phyloP scores from a whole-genome alignment of 2,329 filamentous ascomycete genomes.

The Fusarium mangiferae region DNA sequence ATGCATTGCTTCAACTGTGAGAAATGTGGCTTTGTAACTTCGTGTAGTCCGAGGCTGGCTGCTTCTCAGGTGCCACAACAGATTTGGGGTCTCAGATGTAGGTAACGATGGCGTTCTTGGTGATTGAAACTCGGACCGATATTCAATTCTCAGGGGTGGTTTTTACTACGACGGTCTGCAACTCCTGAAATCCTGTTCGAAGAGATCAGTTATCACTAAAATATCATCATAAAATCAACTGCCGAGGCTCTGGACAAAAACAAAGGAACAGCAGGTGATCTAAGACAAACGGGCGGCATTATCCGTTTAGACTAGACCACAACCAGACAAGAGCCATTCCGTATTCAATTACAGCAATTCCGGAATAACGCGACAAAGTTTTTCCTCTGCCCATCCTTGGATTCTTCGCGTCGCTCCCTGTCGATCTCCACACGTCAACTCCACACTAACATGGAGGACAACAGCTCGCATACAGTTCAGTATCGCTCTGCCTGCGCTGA shows the following conservation, averaged over 20 bases:
- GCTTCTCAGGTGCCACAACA: background rate
- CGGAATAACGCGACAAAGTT: constrained; percentile 33
- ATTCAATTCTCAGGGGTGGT: background rate
- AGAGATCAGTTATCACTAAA: no score
- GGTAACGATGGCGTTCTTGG: background rate
- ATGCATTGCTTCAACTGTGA: background rate
- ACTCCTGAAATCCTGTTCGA: background rate
- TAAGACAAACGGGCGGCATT: constrained; percentile 9
- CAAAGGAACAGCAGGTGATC: background rate
- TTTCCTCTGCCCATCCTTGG: constrained; percentile 26
- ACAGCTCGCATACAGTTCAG: constrained; percentile 54
- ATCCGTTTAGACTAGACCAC: constrained; percentile 1
- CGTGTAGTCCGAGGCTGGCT: background rate
- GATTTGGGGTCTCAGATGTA: background rate
- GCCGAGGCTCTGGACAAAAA: background rate
- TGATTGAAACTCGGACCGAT: background rate
- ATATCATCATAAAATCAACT: background rate
- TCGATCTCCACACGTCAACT: constrained; percentile 40
- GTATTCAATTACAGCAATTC: background rate
- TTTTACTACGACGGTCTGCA: background rate
- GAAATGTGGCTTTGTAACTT: constrained; percentile 6
- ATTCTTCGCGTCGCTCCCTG: constrained; percentile 33
- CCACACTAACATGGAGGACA: constrained; percentile 49
- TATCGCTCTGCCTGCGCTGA: constrained; percentile 55
- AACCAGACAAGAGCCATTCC: background rate